Percentiles rank a stretch among this genome's conserved stretches.
Conservation (phyloP, 129 eudicot species). For the Centrapalus pauciflorus region DNA sequence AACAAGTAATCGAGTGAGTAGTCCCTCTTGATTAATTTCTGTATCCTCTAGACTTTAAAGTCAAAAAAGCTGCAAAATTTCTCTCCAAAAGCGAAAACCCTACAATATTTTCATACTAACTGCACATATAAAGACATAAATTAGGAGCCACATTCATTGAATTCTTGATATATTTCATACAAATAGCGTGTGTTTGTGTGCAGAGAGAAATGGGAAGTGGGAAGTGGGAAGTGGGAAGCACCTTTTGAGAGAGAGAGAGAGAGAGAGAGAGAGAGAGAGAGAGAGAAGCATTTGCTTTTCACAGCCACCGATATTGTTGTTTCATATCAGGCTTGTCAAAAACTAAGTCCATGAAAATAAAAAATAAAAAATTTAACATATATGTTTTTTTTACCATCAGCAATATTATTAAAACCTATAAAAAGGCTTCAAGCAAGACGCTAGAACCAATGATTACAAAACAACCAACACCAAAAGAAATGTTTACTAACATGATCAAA, state of each 20-base stretch:
- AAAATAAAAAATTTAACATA: too few species aligned
- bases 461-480: too few species aligned
- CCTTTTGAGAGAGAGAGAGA: constrained; percentile 18
- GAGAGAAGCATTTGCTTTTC: constrained; percentile 7
- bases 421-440: too few species aligned
- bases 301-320: constrained; percentile 26
- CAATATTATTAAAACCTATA: too few species aligned
- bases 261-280: constrained; percentile 14
- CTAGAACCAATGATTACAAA: too few species aligned
- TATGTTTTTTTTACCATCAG: too few species aligned
- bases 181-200: constrained; percentile 9
- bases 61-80: background rate
- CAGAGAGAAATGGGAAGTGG: constrained; percentile 6
- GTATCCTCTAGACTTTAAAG: background rate
- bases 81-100: constrained; percentile 3
- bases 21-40: constrained; percentile 4
- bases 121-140: constrained; percentile 8
- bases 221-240: constrained; percentile 10
- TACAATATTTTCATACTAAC: background rate
- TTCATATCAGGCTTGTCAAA: too few species aligned
- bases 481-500: too few species aligned
- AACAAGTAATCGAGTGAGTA: background rate
- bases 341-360: too few species aligned
- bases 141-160: constrained; percentile 8
- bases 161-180: background rate